A percentile compares a stretch with the other conserved stretches of the same genome.
phyloP scores from a whole-genome alignment of 192 early-diverging fungal genomes.

The Kickxella alabastrina region DNA sequence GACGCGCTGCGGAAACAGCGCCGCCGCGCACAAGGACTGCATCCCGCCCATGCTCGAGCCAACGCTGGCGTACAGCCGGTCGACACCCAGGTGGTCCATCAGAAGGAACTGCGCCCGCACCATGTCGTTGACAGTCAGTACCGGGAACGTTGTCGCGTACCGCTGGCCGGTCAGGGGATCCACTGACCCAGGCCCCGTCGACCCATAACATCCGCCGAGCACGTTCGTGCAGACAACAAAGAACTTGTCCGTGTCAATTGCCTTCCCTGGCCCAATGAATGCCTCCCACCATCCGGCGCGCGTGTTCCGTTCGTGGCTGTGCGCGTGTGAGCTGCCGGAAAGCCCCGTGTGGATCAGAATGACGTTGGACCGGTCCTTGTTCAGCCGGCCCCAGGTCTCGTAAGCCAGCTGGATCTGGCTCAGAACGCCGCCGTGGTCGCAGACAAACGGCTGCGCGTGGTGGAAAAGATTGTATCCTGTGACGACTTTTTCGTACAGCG shows the following conservation, averaged over 20 bases:
- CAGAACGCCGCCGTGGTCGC: conserved; percentile 81
- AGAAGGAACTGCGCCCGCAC: conserved; percentile 90
- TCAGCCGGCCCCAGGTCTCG: conserved; percentile 94
- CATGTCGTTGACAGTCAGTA: conserved; percentile 94
- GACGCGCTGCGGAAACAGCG: conserved; percentile 79
- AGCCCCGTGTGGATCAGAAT: conserved; percentile 96
- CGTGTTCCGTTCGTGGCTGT: conserved; percentile 73
- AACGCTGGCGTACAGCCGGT: conserved; percentile 81
- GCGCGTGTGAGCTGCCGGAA: conserved; percentile 87
- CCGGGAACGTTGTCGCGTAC: conserved; percentile 88
- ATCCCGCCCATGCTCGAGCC: conserved; percentile 96
- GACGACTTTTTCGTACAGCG: conserved; percentile 75
- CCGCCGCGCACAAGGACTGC: conserved; percentile 84
- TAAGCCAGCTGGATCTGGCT: conserved; percentile 82
- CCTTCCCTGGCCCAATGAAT: conserved; percentile 88
- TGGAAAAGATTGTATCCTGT: conserved; percentile 68
- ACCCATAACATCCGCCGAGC: conserved; percentile 94
- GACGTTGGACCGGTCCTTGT: conserved; percentile 73
- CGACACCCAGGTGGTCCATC: conserved; percentile 74
- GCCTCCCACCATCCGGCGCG: conserved; percentile 95
- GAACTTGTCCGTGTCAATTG: conserved; percentile 92
- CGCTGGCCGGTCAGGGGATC: conserved; percentile 69
- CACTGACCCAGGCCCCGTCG: conserved; percentile 82
- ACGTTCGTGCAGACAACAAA: conserved; percentile 96
- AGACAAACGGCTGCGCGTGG: conserved; percentile 62